phyloP scores from a whole-genome alignment of 2,329 filamentous ascomycete species.

The Nigrospora sphaerica region DNA sequence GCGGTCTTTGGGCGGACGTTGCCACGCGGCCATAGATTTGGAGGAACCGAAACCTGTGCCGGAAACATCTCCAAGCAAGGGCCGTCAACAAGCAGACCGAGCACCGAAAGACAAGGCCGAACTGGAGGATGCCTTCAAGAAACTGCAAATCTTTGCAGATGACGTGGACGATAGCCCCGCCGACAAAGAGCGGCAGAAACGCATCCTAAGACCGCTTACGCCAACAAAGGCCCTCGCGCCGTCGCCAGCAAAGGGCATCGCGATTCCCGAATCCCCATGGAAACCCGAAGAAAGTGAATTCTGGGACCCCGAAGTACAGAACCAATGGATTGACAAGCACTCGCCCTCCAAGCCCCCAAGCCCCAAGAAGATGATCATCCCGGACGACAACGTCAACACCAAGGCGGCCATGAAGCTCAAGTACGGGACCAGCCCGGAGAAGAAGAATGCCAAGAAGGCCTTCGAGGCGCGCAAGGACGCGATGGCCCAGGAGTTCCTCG shows the following conservation, averaged over 20 bases:
- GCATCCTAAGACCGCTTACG: conserved; percentile 13
- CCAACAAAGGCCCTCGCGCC: conserved; percentile 16
- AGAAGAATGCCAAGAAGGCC: conserved; percentile 42
- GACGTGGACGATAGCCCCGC: conserved; percentile 5
- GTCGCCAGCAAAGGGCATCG: conserved; percentile 15
- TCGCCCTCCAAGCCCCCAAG: conserved; percentile 18
- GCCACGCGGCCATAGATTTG: too few relatives aligned
- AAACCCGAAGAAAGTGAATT: conserved; percentile 23
- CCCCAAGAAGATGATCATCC: conserved; percentile 6
- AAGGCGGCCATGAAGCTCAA: conserved; percentile 20
- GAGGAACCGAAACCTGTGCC: not conserved
- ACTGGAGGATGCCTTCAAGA: conserved; percentile 21
- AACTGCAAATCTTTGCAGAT: conserved; percentile 20
- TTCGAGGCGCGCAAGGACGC: conserved; percentile 58
- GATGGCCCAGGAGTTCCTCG: conserved; percentile 57
- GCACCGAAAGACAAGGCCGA: conserved; percentile 9
- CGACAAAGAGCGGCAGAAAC: conserved; percentile 3
- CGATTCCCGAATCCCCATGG: conserved; percentile 21
- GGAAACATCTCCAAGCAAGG: not conserved
- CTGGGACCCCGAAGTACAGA: conserved; percentile 24
- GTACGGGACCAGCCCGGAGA: conserved; percentile 23
- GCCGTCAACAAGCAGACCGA: not conserved
- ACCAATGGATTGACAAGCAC: conserved; percentile 24
- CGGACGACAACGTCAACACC: conserved; percentile 15
- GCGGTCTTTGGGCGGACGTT: not conserved